These are phyloP conservation scores for Sporothrix luriei DNA, from an alignment of 2,329 filamentous ascomycete genomes.

Conservation along the genomic window DNA sequence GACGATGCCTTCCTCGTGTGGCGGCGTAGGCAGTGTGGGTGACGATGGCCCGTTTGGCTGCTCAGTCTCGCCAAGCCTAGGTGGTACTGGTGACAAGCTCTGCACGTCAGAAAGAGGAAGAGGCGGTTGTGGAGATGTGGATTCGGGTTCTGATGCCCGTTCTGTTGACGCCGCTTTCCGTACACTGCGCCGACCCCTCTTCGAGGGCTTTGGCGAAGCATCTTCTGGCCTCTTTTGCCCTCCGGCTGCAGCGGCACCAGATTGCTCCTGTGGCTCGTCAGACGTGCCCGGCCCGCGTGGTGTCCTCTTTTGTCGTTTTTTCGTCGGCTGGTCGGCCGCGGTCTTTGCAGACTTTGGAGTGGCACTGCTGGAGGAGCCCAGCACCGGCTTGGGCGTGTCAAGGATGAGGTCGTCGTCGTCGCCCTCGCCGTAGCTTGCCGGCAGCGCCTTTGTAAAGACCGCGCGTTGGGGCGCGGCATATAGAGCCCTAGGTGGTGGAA, in stretches of 20 bases:
- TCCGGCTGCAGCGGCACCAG: neutral
- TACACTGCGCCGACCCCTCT: neutral
- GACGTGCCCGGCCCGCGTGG: neutral
- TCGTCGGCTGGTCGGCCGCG: neutral
- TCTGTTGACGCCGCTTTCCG: neutral
- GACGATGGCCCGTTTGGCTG: neutral
- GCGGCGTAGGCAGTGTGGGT: neutral
- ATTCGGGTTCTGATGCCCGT: neutral
- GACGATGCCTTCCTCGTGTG: neutral
- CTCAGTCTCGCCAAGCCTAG: neutral
- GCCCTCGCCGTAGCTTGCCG: conserved; percentile 33
- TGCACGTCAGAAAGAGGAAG: neutral
- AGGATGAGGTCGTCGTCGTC: conserved; percentile 40
- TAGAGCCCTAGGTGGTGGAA: neutral
- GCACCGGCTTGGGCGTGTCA: neutral
- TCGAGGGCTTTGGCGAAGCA: neutral
- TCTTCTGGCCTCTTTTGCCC: neutral
- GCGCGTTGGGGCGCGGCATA: neutral
- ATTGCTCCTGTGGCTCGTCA: neutral
- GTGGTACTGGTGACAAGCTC: neutral
- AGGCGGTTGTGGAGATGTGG: neutral
- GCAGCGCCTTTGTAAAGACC: conserved; percentile 26
- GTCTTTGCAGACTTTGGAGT: neutral
- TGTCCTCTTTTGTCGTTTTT: neutral
- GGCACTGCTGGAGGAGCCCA: neutral